Base-by-base conservation (phyloP, 2,329 filamentous ascomycete genomes). In the Diaporthe vexans region DNA sequence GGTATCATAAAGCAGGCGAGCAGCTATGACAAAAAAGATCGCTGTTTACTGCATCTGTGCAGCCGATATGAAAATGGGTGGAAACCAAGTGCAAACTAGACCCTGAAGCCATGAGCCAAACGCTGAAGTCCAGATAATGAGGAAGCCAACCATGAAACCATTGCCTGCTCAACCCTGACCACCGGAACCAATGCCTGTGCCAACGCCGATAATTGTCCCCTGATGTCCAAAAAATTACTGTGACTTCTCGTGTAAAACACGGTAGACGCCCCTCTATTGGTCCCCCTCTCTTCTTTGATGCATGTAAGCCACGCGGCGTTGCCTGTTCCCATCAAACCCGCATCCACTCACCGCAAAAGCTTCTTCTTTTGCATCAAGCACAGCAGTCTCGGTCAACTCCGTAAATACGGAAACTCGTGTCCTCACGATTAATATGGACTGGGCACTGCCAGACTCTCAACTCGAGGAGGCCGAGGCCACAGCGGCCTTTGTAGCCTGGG, bases 401-500 rank as follows among this genome's bases (percentile, higher is more conserved):
- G 33, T 13, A 17, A 29, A 15, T 2, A 46, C 33, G 1, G 19
- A 13, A 21, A 15, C 9, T 33, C 26, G 40, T n/a, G 46, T 48
- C 37, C 9, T n/a, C 26, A 26, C 29, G 29, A 19, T 17, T 17
- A 15, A 37, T 24, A 19, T 40, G 33, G 33, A 29, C 15, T 40
- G 8, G 33, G 46, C 33, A n/a, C n/a, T 71, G 51, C 21, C 24
- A 17, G 43, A 35, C 6, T 21, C 15, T 61, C 57, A 54, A 35
- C 46, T 37, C 35, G 33, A 43, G 5, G 46, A 54, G 33, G 57
- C 48, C 59, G 26, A 24, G 33, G 57, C 24, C 59, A n/a, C 26
- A 35, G 57, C 33, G 26, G 57, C 35, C 51, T 52, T 54, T 24
- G 70, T 48, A 15, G 56, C 82, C 73, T 87, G 86, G 75, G 83